Evolutionary conservation across 768 basidiomycete species (phyloP).

Genomic region (Mycena leptocephala): DNA sequence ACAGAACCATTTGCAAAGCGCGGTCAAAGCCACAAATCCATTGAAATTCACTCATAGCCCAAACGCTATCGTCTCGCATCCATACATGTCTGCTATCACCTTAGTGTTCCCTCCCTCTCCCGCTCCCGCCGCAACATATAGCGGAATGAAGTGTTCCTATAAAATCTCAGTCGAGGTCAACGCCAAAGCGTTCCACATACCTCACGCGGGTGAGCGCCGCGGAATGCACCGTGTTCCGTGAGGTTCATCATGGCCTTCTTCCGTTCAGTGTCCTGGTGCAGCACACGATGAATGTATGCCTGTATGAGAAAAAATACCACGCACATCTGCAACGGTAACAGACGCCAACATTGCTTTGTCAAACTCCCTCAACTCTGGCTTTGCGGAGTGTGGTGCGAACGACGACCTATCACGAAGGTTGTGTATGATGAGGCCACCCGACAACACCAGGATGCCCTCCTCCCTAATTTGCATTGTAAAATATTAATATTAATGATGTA

Average conservation of each 20-base stretch:
- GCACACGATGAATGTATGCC: constrained; percentile 13
- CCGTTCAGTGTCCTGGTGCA: constrained; percentile 62
- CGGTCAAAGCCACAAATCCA: too few species aligned
- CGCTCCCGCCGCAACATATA: constrained; percentile 85
- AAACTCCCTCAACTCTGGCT: neutral
- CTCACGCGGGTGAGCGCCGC: constrained; percentile 79
- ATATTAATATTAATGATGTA: neutral
- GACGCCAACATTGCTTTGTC: constrained; percentile 56
- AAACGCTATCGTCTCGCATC: constrained; percentile 78
- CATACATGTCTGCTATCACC: constrained; percentile 69
- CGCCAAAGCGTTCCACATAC: neutral
- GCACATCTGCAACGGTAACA: constrained; percentile 64
- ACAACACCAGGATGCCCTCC: constrained; percentile 78
- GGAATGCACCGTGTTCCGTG: constrained; percentile 73
- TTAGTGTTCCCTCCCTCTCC: constrained; percentile 67
- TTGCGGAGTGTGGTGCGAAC: neutral
- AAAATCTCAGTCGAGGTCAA: neutral
- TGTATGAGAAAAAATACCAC: constrained; percentile 39
- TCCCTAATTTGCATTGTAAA: constrained; percentile 49
- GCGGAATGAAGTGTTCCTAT: constrained; percentile 83
- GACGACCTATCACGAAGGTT: constrained; percentile 3
- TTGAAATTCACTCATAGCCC: constrained; percentile 47
- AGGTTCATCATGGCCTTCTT: constrained; percentile 72
- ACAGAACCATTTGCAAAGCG: too few species aligned
- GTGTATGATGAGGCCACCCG: constrained; percentile 72